Evolutionary conservation across 768 basidiomycete species (phyloP).

Genomic region (Mycena leptocephala): DNA sequence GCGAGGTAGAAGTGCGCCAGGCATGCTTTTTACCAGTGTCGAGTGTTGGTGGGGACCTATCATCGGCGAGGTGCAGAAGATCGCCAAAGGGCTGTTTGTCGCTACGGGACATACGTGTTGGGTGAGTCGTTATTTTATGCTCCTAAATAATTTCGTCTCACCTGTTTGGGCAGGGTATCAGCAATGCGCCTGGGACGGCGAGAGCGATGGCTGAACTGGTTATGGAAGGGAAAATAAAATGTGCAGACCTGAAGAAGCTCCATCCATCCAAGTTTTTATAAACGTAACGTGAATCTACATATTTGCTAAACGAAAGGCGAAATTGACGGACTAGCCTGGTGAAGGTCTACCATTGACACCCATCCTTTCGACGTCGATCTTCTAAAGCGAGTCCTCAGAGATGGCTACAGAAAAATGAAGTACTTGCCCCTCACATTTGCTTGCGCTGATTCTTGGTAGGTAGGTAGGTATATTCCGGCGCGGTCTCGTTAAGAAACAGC

Average conservation of each 20-base stretch:
- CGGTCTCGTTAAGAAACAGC: no score
- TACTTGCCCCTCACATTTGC: no score
- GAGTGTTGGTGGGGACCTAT: conserved; percentile 76
- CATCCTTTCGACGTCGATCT: no score
- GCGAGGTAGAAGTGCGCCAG: conserved; percentile 65
- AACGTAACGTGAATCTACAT: no score
- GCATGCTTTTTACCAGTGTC: conserved; percentile 88
- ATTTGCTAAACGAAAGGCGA: no score
- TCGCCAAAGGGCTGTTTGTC: conserved; percentile 77
- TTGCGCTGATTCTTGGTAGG: no score
- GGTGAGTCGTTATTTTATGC: conserved; percentile 60
- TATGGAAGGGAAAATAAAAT: conserved; percentile 75
- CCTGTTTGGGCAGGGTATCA: conserved; percentile 70
- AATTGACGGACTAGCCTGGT: no score
- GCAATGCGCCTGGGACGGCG: conserved; percentile 90
- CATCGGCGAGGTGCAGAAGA: conserved; percentile 71
- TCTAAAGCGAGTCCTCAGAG: no score
- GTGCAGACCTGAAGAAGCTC: conserved; percentile 68
- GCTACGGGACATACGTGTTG: conserved; percentile 88
- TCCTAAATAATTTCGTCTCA: conserved; percentile 5
- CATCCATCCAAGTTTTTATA: conserved; percentile 58
- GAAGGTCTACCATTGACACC: no score
- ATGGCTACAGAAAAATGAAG: no score
- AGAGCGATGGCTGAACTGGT: conserved; percentile 80
- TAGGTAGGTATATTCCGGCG: no score